phyloP scores from a whole-genome alignment of 1,284 basidiomycete genomes.

The Ustanciosporium gigantosporum region DNA sequence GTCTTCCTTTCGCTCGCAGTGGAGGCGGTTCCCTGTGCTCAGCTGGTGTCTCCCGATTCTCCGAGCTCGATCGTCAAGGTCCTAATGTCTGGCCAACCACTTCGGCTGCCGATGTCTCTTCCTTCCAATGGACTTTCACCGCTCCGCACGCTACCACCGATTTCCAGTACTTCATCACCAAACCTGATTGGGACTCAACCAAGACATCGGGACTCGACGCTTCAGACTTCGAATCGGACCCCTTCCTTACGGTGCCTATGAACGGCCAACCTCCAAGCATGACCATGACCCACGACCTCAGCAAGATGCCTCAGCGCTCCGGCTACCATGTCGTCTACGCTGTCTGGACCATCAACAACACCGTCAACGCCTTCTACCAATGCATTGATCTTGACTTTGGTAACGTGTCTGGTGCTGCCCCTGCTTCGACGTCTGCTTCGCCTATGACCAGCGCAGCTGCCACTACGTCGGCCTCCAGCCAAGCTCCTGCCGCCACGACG shows the following conservation, averaged over 20 bases:
- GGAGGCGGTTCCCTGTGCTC: conserved; percentile 30
- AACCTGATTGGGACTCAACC: conserved; percentile 17
- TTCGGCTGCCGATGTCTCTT: conserved; percentile 12
- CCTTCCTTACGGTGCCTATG: conserved; percentile 34
- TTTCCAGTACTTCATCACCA: conserved; percentile 42
- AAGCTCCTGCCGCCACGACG: too few species aligned
- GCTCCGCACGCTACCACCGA: conserved; percentile 41
- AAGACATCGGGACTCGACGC: conserved; percentile 7
- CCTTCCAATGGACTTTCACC: conserved; percentile 37
- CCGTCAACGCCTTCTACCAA: conserved; percentile 37
- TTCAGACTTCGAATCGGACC: conserved; percentile 19
- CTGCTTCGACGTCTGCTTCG: conserved; percentile 1
- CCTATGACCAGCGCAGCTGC: not conserved
- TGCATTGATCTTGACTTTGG: conserved; percentile 43
- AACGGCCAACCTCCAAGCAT: conserved; percentile 12
- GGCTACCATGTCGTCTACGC: conserved; percentile 39
- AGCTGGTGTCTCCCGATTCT: conserved; percentile 30
- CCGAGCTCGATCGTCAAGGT: conserved; percentile 25
- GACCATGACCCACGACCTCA: conserved; percentile 17
- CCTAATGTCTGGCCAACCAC: conserved; percentile 15
- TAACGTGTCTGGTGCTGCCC: too few species aligned
- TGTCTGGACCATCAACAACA: conserved; percentile 39
- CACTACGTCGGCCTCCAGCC: not conserved
- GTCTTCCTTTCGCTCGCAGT: conserved; percentile 27
- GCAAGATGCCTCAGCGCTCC: conserved; percentile 13